Evolutionary conservation across 176 grass and related monocot genomes (phyloP).

Genomic region (Rhipidocladum racemiflorum): DNA sequence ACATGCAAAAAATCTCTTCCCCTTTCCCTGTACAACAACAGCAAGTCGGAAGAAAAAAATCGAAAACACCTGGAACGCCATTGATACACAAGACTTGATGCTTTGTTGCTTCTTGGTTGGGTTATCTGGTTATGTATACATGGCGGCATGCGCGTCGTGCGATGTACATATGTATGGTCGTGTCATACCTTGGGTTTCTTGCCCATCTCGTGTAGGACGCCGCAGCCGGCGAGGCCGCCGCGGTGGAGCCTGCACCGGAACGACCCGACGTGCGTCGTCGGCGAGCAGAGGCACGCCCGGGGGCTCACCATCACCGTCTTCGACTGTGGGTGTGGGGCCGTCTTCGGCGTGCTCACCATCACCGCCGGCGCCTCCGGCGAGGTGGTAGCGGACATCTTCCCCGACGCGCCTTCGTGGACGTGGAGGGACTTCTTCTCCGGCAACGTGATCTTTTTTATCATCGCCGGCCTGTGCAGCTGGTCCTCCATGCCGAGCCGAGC

Average conservation of each 20-base stretch:
- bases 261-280: constrained; percentile 66
- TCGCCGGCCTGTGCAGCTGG: constrained; percentile 9
- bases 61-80: background rate
- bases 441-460: constrained; percentile 31
- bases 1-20: background rate
- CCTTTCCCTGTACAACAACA: background rate
- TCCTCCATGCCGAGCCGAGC: constrained; percentile 26
- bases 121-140: background rate
- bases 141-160: background rate
- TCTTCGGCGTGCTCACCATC: constrained; percentile 33
- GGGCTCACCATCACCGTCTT: constrained; percentile 35
- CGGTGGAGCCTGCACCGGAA: constrained; percentile 77
- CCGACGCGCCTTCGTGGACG: background rate
- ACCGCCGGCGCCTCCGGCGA: constrained; percentile 31
- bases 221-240: background rate
- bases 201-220: constrained; percentile 35
- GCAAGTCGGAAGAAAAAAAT: too few species aligned
- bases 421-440: constrained; percentile 36
- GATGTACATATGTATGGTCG: background rate
- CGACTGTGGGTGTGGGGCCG: constrained; percentile 10
- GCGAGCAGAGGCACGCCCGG: constrained; percentile 65
- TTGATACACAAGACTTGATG: background rate
- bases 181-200: constrained; percentile 47
- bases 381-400: too few species aligned
- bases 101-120: background rate